phyloP scores from a whole-genome alignment of 2,329 filamentous ascomycete genomes.

The Colletotrichum tropicale region DNA sequence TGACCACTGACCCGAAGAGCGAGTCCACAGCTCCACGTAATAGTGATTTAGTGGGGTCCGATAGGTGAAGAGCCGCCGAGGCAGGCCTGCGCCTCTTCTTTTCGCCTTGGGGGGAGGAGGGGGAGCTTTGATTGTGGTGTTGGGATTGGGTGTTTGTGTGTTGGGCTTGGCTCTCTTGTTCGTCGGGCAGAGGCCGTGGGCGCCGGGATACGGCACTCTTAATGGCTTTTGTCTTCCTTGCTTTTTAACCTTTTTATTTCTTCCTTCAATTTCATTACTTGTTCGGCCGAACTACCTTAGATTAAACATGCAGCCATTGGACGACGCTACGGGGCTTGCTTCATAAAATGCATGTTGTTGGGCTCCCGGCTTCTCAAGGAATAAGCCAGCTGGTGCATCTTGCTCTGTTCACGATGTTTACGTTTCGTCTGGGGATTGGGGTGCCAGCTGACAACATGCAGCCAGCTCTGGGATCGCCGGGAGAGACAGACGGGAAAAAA shows the following conservation, averaged over 20 bases:
- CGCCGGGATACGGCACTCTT: not conserved
- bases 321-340: not conserved
- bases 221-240: not conserved
- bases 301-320: not conserved
- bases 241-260: not conserved
- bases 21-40: constrained; percentile 15
- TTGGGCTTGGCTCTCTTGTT: not conserved
- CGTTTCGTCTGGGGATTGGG: not conserved
- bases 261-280: not conserved
- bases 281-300: not conserved
- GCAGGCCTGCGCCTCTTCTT: constrained; percentile 16
- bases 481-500: not conserved
- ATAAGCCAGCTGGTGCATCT: not conserved
- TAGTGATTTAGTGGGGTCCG: constrained; percentile 11
- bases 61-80: constrained; percentile 9
- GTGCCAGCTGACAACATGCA: not conserved
- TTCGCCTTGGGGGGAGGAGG: not conserved
- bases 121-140: not conserved
- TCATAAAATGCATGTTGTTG: not conserved
- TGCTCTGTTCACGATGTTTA: not conserved
- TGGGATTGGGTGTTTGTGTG: not conserved
- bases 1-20: not conserved
- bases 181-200: not conserved
- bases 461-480: not conserved
- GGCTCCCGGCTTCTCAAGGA: not conserved